Evolutionary conservation across 257 asterid species (phyloP), one percentile per base, ranked within the genome.

Genomic region (Leonotis leonurus): DNA sequence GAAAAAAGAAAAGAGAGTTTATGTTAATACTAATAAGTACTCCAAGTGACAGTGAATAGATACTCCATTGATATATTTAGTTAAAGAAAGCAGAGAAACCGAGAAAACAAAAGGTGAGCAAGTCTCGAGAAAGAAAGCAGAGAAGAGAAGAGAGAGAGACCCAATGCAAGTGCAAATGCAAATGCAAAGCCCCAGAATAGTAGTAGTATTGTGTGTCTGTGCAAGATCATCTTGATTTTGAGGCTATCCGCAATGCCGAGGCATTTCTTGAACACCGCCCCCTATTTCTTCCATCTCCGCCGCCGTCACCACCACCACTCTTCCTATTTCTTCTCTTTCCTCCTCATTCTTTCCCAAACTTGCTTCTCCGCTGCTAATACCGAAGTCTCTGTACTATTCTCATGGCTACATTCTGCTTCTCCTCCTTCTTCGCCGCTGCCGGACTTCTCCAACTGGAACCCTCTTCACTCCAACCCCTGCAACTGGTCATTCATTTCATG

Each of bases 241-340:
- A 75, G 69, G 86, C 85, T 79, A 72, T 65, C 83, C 81, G 74
- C 62, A 56, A 85, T 88, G 94, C 73, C 85, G 90, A 81, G 83
- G 83, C 85, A 71, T 51, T 79, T 73, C 86, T 82, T 82, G 85
- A 78, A 78, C 78, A 44, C 57, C 81, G 46, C 46, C 20, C 46
- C 48, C 29, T 10, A 48, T 20, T 48, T 46, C 56, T 49, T 5
- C 35, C 32, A 4, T 20, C 37, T 39, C 62, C 46, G 30, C 30
- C 62, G 46, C 45, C 46, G 46, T 24, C 64, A 17, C 63, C 73
- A 5, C 21, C 37, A 58, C 62, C 64, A 62, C 65, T 54, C 50
- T 67, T 46, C 70, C 21, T 60, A 75, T 64, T 45, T 54, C 68
- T 44, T 72, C 21, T 60, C 77, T 66, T 51, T 69, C 43, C 60